Base-by-base conservation (phyloP, 1,139 yeast genomes). In the Kodamaea plutei region DNA sequence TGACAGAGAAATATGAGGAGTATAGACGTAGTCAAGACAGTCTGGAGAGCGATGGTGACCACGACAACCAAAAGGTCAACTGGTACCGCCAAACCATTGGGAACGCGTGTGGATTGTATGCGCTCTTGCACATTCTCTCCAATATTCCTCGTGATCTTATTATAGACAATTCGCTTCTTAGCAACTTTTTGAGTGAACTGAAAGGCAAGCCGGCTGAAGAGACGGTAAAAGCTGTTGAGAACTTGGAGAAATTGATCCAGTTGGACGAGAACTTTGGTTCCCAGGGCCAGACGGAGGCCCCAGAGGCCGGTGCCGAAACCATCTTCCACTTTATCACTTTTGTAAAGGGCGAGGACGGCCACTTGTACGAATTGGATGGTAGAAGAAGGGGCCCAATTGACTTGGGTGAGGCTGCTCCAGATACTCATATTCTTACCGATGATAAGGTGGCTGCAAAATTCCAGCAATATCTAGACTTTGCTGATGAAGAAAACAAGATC, bases 31-130 rank as follows among this genome's bases (percentile, higher is more conserved):
- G 48, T 11, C 40, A 47, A 27, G 80, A 75, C 39, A 37, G 30
- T 31, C 42, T 25, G 27, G 54, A 50, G 21, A 29, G 37, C 2
- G 25, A 13, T 13, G 4, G 2, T n/a, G 20, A 23, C 4, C 14
- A 16, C 11, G 8, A 20, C 5, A 43, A 50, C 4, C n/a, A n/a
- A n/a, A n/a, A n/a, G n/a, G 60, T 74, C 8, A 48, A 64, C 16
- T 89, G 96, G 96, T 79, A 77, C 47, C 77, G 76, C 40, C 98
- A 91, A 48, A 79, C 91, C 1, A 78, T 91, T 22, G 76, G 77
- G 38, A 91, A 91, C 54, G 95, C 95, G 0, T 91, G 98, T 60
- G 98, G 98, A 4, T 72, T 93, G 28, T 87, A 84, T 57, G 98
- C 95, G 0, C 58, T 91, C 29, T 59, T 91, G 18, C 97, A 91